Percentiles rank a stretch among this genome's conserved stretches.
These are phyloP conservation scores for Yarrowia bubula DNA, from an alignment of 805 yeast genomes.

Conservation along the genomic window DNA sequence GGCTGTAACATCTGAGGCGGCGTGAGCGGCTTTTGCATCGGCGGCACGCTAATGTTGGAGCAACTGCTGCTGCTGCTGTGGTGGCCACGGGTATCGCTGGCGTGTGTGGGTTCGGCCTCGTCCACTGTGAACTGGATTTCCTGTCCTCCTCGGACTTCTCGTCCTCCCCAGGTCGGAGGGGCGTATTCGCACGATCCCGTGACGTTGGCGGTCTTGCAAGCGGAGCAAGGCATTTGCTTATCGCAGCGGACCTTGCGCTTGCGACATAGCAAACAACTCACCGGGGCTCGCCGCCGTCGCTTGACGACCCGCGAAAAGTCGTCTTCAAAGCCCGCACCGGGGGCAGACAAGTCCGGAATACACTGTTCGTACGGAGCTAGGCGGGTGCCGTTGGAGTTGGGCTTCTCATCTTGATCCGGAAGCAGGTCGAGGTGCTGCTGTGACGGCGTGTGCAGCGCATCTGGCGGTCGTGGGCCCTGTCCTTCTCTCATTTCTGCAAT, in stretches of 20 bases:
- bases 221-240: slow-evolving; percentile 24
- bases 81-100: slow-evolving; percentile 14
- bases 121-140: slow-evolving; percentile 11
- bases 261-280: slow-evolving; percentile 8
- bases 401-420: slow-evolving; percentile 3
- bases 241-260: slow-evolving; percentile 19
- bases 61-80: slow-evolving; percentile 12
- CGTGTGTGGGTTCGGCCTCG: neutral
- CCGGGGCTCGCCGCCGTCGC: slow-evolving; percentile 4
- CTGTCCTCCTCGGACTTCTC: slow-evolving; percentile 8
- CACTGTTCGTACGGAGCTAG: slow-evolving; percentile 14
- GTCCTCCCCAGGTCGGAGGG: slow-evolving; percentile 12
- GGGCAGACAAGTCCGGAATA: slow-evolving; percentile 11
- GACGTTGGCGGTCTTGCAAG: slow-evolving; percentile 20
- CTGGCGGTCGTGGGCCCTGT: slow-evolving; percentile 12
- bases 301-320: slow-evolving; percentile 9
- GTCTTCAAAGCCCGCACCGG: neutral
- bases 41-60: slow-evolving; percentile 13
- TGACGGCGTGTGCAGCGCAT: neutral
- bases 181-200: slow-evolving; percentile 22
- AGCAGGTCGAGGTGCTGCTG: neutral
- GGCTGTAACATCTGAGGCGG: slow-evolving; percentile 9
- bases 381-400: neutral
- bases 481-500: slow-evolving; percentile 23
- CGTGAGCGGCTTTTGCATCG: slow-evolving; percentile 8